Base-by-base conservation (phyloP, 345 rosid species). In the Gynandropsis gynandra region DNA sequence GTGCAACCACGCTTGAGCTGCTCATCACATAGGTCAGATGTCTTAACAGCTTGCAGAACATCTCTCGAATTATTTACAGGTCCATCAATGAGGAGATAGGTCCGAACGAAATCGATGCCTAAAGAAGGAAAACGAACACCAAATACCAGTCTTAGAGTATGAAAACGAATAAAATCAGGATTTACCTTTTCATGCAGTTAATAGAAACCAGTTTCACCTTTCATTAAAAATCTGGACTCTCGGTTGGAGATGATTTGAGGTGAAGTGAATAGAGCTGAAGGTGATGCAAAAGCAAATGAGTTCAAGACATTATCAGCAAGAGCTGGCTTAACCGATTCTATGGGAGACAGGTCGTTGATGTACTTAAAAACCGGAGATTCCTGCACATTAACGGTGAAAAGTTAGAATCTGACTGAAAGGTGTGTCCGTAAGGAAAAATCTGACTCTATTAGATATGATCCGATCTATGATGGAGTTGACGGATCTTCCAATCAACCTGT, bases 341-440 rank as follows among this genome's bases (percentile, higher is more conserved):
- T 63, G 8, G 92, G 87, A 0, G 85, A 83, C 24, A 83, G 82
- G 6, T 58, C 80, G 61, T 62, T 75, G 14, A 83, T 83, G 68
- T 70, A 83, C 52, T 74, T 76, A 59, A 78, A 83, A 12, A 80
- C 81, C 2, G 85, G 93, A 50, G 93, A 83, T 71, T 78, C 77
- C 93, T 83, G 78, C 75, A 73, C 0, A 13, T 35, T 13, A 29
- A 61, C 51, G 15, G 14, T 12, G 53, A 18, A 19, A 21, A 8
- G 16, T 24, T 38, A 29, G 37, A 47, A 24, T 43, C 33, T 9
- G 27, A 44, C 43, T 35, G 7, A 5, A 27, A 46, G 35, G 37
- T 36, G 21, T 52, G 21, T n/a, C n/a, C 6, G 10, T 52, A 10
- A n/a, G n/a, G n/a, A n/a, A n/a, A n/a, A n/a, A n/a, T n/a, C n/a